phyloP scores from a whole-genome alignment of 805 yeast species.

The Spathaspora arborariae region DNA sequence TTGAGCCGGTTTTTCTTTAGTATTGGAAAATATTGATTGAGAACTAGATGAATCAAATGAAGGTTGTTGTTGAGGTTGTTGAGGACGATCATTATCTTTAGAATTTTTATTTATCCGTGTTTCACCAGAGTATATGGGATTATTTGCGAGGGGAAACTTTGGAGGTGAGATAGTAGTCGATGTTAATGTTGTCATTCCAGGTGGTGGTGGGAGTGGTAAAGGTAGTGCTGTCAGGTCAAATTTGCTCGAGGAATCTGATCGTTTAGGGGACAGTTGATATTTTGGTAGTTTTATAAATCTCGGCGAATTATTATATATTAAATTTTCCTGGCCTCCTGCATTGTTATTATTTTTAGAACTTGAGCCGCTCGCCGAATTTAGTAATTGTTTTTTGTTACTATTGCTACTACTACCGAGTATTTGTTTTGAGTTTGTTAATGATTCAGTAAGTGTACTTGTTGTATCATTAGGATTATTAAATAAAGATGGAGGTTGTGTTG shows the following conservation, averaged over 20 bases:
- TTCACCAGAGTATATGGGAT: not conserved
- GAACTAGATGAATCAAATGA: not conserved
- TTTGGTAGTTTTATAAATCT: not conserved
- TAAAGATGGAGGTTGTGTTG: not conserved
- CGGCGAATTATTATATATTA: not conserved
- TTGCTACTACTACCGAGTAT: too few species aligned
- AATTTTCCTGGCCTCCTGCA: not conserved
- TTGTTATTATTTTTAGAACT: not conserved
- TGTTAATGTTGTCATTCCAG: not conserved
- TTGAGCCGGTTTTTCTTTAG: not conserved
- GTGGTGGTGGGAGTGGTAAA: conserved; percentile 3
- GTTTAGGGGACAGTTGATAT: not conserved
- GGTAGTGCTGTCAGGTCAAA: too few species aligned
- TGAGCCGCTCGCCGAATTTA: not conserved
- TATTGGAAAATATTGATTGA: not conserved
- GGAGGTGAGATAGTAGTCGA: not conserved
- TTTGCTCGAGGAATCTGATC: too few species aligned
- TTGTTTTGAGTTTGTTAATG: too few species aligned
- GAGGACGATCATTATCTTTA: conserved; percentile 4
- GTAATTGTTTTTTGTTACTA: too few species aligned
- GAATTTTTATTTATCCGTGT: too few species aligned
- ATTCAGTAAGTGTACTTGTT: too few species aligned
- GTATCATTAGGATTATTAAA: not conserved
- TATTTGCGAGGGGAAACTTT: not conserved
- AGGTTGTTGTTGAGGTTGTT: conserved; percentile 3